Evolutionary conservation across 2,329 filamentous ascomycete species (phyloP).

Genomic region (Aschersonia sp.): DNA sequence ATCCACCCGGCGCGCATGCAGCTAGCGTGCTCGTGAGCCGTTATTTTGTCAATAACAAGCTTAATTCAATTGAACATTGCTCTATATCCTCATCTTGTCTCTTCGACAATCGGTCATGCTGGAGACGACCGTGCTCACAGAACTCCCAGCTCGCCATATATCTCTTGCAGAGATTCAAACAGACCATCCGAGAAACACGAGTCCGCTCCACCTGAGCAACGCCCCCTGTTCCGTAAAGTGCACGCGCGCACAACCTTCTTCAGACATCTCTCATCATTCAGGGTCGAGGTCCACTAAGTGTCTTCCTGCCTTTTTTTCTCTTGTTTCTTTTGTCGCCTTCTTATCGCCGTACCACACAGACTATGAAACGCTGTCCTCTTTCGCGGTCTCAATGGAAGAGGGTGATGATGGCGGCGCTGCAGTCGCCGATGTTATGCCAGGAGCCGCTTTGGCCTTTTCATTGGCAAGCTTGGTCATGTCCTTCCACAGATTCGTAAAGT

Average conservation of each 20-base stretch:
- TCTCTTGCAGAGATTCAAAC: background rate
- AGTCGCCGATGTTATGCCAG: slow-evolving; percentile 4
- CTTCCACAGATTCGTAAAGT: slow-evolving; percentile 35
- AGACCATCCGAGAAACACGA: too few relatives aligned
- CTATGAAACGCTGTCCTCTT: slow-evolving; percentile 10
- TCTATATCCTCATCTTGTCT: background rate
- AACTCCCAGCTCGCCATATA: background rate
- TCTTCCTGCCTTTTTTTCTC: too few relatives aligned
- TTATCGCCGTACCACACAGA: too few relatives aligned
- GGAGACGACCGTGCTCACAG: background rate
- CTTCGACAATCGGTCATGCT: background rate
- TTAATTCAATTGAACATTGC: background rate
- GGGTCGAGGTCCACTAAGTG: too few relatives aligned
- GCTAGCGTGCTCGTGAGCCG: too few relatives aligned
- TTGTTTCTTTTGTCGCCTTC: too few relatives aligned
- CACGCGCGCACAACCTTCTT: too few relatives aligned
- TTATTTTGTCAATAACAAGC: background rate
- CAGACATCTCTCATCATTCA: too few relatives aligned
- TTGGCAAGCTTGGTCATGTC: slow-evolving; percentile 29
- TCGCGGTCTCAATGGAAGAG: slow-evolving; percentile 4
- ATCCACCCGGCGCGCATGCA: too few relatives aligned
- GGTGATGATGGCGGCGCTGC: slow-evolving; percentile 2
- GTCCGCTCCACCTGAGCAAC: too few relatives aligned
- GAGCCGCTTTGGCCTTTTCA: slow-evolving; percentile 14
- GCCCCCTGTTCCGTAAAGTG: too few relatives aligned